Base-by-base conservation (phyloP, 176 grass and related monocot species). In the Chrysopogon serrulatus region DNA sequence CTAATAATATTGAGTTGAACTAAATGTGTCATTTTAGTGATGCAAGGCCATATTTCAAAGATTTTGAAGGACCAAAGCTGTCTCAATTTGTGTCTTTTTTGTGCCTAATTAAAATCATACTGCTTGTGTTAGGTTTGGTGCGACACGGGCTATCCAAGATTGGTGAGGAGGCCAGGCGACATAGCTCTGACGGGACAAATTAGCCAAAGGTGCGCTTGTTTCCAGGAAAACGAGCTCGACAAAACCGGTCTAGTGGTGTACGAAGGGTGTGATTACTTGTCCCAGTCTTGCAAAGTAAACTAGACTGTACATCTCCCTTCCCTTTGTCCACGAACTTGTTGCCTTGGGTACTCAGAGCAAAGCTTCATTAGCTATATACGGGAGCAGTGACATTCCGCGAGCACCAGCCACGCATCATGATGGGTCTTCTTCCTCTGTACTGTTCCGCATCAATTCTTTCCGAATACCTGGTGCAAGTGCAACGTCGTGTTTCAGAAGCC, bases 151-250 rank as follows among this genome's bases (percentile, higher is more conserved):
- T 96, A 96, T 57, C 96, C 96, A 69, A 87, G 96, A 77, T 68
- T 99, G 76, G 86, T 96, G 35, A 84, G 85, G 86, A 80, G 87
- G 66, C 87, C 93, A 9, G 91, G 83, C 33, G 93, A 96, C 76
- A 96, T 92, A 76, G 96, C 93, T 24, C 86, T 99, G 76, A 99
- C 87, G 6, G 93, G 96, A 63, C 72, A 96, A 85, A 89, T 96
- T 32, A 96, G 86, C 85, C 96, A 96, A 61, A 85, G 91, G 30
- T 99, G 96, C 53, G 93, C 90, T 17, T 99, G 93, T 76, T 89
- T 92, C 77, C 91, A 85, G 76, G 86, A 96, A 84, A 90, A 82
- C 45, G 96, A 92, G 73, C 93, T 99, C 45, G 75, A 71, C 8
- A 83, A 84, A 41, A 37, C 91, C 4, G 93, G 93, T 44, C 85